Conservation (phyloP, 2,329 filamentous ascomycete genomes). For the Pseudogymnoascus sp. region DNA sequence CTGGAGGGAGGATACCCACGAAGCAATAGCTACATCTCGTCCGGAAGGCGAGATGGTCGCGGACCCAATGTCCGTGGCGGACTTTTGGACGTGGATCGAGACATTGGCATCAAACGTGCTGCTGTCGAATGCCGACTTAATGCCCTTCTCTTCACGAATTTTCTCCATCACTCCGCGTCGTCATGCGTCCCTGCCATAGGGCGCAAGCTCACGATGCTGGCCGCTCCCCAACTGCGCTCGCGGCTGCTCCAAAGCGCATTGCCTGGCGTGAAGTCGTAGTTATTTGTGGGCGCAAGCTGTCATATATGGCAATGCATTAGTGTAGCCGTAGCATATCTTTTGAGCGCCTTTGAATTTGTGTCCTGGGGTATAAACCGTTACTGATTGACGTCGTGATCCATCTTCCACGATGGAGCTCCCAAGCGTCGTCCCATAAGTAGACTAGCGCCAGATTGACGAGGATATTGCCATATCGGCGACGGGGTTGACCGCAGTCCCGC, state of each 20-base stretch:
- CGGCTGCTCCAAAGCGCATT: neutral
- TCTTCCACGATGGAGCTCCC: neutral
- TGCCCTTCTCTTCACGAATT: conserved; percentile 47
- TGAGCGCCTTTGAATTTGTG: neutral
- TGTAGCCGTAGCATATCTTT: neutral
- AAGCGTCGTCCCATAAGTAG: neutral
- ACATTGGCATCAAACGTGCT: conserved; percentile 80
- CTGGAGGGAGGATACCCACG: conserved; percentile 35
- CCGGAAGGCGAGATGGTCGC: conserved; percentile 90
- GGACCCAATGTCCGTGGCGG: conserved; percentile 55
- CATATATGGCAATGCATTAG: neutral
- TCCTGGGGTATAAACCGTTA: neutral
- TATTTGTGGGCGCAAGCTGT: neutral
- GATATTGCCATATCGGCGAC: conserved; percentile 1
- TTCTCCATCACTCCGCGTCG: conserved; percentile 24
- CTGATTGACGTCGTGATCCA: neutral
- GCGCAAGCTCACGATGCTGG: neutral
- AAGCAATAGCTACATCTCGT: conserved; percentile 82
- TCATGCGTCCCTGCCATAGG: conserved; percentile 3
- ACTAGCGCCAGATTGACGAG: conserved; percentile 6
- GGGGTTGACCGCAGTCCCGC: conserved; percentile 1
- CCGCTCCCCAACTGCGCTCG: neutral
- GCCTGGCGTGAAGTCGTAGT: neutral
- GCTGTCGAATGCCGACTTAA: conserved; percentile 70
- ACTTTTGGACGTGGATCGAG: conserved; percentile 66